phyloP scores from a whole-genome alignment of 768 basidiomycete species.

The Boletus coccyginus region DNA sequence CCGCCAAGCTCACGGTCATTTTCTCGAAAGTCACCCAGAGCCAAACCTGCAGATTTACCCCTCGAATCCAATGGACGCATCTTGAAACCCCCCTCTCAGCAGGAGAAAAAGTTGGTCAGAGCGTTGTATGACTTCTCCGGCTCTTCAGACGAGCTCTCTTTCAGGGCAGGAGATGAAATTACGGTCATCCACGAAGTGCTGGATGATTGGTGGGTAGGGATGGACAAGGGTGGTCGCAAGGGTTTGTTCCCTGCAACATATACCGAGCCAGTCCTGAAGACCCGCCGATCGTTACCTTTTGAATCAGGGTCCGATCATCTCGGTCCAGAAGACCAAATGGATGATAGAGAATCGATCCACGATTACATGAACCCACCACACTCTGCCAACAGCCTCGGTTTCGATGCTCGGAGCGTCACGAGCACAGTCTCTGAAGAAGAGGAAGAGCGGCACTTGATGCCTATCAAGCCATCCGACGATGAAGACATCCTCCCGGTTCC shows the following conservation, averaged over 20 bases:
- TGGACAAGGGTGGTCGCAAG: conserved; percentile 55
- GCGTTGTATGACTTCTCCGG: conserved; percentile 76
- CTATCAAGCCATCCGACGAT: conserved; percentile 25
- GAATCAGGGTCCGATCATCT: conserved; percentile 27
- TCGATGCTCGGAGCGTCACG: conserved; percentile 40
- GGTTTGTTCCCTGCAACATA: conserved; percentile 84
- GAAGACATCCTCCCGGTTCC: conserved; percentile 23
- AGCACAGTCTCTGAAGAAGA: conserved; percentile 44
- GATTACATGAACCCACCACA: conserved; percentile 22
- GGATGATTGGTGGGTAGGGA: conserved; percentile 92
- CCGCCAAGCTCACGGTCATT: conserved; percentile 36
- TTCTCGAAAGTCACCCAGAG: conserved; percentile 28
- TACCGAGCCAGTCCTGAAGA: conserved; percentile 44
- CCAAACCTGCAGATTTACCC: conserved; percentile 21
- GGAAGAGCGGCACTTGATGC: conserved; percentile 38
- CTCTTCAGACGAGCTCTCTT: conserved; percentile 74
- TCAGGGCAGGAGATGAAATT: conserved; percentile 74
- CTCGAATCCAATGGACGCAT: conserved; percentile 37
- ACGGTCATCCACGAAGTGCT: conserved; percentile 75
- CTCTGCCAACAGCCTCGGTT: conserved; percentile 21
- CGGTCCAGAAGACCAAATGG: conserved; percentile 19
- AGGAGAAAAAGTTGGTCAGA: conserved; percentile 54
- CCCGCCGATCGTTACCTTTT: conserved; percentile 29
- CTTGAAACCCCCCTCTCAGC: conserved; percentile 48
- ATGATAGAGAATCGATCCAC: conserved; percentile 20